Evolutionary conservation across 1,284 basidiomycete species (phyloP), one percentile per base, ranked within the genome.

Genomic region (Apiotrichum mycotoxinovorans): DNA sequence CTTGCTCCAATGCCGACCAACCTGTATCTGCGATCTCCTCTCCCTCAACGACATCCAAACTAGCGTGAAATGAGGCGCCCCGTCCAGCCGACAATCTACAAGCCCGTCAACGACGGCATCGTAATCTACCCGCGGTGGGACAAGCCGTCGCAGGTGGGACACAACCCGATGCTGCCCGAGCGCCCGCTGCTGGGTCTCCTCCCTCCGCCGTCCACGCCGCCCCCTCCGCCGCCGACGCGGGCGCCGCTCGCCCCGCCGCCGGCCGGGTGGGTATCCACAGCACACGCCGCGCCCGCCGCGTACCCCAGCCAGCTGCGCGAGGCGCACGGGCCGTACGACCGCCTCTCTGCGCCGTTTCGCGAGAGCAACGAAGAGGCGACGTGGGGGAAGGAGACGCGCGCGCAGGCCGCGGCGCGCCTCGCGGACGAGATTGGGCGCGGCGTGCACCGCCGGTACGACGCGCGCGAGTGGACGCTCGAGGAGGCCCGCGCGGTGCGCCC

Each of bases 221-320:
- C 54, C 0, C 54, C 54, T 0, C 18, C 27, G 1, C 42, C 27
- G 12, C 54, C 54, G 1, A 55, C 45, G 37, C 62, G 44, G 67
- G 33, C 30, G 9, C 33, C 17, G 26, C 73, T 48, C n/a, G 65
- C 27, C 61, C 72, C 46, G 69, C 74, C 33, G 64, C 71, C 34
- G 57, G 65, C 11, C 54, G 65, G 68, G 17, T 85, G 79, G 68
- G 71, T 64, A 14, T 66, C 81, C 10, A 83, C 83, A 1, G 86
- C 86, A 0, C 89, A 91, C 66, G 69, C 90, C 42, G 73, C 88
- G 25, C 87, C 88, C 0, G 84, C 86, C 9, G 84, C 86, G 1
- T 83, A 83, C 66, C 83, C 88, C 4, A 81, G 87, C 17, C 44
- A 49, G n/a, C 51, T 58, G 35, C 37, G 35, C 35, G 41, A 62